Base-by-base conservation (phyloP, 352 stramenopile genomes). In the Hyaloperonospora brassicae region DNA sequence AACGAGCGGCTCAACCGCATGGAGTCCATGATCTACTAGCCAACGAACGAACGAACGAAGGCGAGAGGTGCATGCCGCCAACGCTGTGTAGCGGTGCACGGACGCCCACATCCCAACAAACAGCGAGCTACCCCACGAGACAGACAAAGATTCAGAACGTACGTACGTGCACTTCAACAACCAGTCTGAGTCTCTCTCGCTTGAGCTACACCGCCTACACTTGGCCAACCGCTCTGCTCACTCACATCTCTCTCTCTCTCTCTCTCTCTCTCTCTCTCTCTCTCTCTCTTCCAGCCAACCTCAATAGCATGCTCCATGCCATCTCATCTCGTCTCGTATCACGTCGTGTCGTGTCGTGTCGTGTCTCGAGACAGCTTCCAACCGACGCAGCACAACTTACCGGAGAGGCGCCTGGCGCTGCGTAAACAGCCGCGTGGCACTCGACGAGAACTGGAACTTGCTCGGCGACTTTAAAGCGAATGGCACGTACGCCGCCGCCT, bases 11-110 rank as follows among this genome's bases (percentile, higher is more conserved):
- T 94, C 38, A 88, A 89, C 64, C 84, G 82, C 57, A 86, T 94
- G 79, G 84, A 94, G 52, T 68, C 72, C 55, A 93, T 93, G 82
- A 93, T 93, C 68, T 87, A 87, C 72, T 91, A 84, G 57, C 59
- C 17, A 17, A 17, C 17, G 17, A 17, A 17, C 17, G 17, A 17
- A 52, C 35, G 27, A 24, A 25, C 22, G 5, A 22, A 5, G 12
- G 39, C 22, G 4, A 34, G 27, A 9, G 4, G 27, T 13, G 36
- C 36, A 42, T 42, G 39, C 2, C 39, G 22, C 6, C 22, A 23
- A 44, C 2, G 23, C 22, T n/a, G 39, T 22, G 17, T 17, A 17
- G 17, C 17, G 17, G 17, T 44, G 39, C 14, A 44, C 5, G 12
- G 22, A 52, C 24, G 36, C 24, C 17, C 4, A 34, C 27, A 34